phyloP scores from a whole-genome alignment of 352 stramenopile genomes.

The Globisporangium lucens region DNA sequence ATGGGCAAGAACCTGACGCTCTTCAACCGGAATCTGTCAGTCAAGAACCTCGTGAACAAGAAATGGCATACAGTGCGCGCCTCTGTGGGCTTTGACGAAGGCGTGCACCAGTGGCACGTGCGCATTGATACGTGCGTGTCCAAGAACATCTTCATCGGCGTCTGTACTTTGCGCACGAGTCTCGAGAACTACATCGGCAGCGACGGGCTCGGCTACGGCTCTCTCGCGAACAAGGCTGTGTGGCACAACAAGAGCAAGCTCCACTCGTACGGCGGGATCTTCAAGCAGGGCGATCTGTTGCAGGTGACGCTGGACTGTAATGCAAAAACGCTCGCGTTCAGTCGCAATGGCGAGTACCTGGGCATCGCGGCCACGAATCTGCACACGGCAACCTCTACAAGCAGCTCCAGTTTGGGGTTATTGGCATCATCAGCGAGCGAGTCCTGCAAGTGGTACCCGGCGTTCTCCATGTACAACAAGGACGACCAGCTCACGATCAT shows the following conservation, averaged over 20 bases:
- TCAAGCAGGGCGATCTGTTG: conserved; percentile 87
- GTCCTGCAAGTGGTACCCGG: conserved; percentile 75
- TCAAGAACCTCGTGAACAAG: conserved; percentile 86
- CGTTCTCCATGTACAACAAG: conserved; percentile 92
- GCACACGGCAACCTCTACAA: conserved; percentile 17
- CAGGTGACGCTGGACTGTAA: conserved; percentile 84
- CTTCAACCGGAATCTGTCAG: conserved; percentile 68
- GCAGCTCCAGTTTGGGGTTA: conserved; percentile 1
- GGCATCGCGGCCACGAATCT: conserved; percentile 81
- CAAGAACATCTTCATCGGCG: conserved; percentile 92
- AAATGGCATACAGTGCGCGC: conserved; percentile 88
- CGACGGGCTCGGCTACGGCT: conserved; percentile 86
- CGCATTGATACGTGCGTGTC: conserved; percentile 85
- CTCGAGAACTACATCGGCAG: conserved; percentile 91
- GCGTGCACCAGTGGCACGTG: conserved; percentile 87
- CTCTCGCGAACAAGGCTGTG: conserved; percentile 89
- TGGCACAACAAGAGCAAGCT: conserved; percentile 92
- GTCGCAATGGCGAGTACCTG: conserved; percentile 82
- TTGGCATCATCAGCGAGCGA: background rate
- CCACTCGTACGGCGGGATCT: conserved; percentile 88
- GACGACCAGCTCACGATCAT: conserved; percentile 83
- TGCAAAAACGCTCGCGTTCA: conserved; percentile 78
- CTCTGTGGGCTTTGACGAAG: conserved; percentile 61
- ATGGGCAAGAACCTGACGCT: conserved; percentile 80
- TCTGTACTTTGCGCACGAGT: conserved; percentile 61